Percentiles rank a stretch among this genome's conserved stretches.
phyloP scores from a whole-genome alignment of 306 rosid species.

The Dicorynia guianensis region DNA sequence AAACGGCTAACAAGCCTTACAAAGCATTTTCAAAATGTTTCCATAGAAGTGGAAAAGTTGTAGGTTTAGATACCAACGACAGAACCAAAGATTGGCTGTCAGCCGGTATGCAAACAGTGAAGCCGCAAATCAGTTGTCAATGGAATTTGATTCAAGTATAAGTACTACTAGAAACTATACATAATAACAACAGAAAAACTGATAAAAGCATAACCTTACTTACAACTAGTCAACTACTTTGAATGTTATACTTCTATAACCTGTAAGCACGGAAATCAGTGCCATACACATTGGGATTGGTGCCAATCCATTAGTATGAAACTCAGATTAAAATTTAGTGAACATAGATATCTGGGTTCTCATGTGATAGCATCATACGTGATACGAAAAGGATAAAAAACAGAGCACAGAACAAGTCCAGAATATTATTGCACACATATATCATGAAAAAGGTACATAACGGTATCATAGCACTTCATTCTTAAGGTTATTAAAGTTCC shows the following conservation, averaged over 20 bases:
- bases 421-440: background rate
- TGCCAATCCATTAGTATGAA: background rate
- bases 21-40: conserved; percentile 25
- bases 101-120: conserved; percentile 2
- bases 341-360: background rate
- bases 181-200: background rate
- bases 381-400: too few species aligned
- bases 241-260: background rate
- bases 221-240: background rate
- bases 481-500: conserved; percentile 1
- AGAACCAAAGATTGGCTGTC: conserved; percentile 12
- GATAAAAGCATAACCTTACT: background rate
- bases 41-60: background rate
- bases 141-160: background rate
- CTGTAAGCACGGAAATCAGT: background rate
- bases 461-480: background rate
- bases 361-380: background rate
- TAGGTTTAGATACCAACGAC: background rate
- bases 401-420: conserved; percentile 6
- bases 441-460: background rate
- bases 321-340: background rate
- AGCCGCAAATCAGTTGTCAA: conserved; percentile 9
- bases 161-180: background rate
- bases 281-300: background rate
- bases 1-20: background rate